These are phyloP conservation scores for Flaveria linearis DNA, from an alignment of 129 eudicot species.

Conservation along the genomic window DNA sequence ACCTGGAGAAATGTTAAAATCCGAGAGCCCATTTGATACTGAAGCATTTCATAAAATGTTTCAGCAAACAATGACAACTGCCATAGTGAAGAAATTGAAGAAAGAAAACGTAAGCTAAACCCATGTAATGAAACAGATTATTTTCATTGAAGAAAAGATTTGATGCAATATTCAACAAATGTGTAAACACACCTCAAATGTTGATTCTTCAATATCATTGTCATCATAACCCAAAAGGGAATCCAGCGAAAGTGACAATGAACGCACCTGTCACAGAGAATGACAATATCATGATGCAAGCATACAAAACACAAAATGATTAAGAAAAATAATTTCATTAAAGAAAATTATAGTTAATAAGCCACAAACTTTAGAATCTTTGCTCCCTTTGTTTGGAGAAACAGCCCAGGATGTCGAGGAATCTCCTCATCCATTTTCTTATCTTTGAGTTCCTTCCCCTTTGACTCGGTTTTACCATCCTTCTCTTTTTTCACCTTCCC, in stretches of 20 bases:
- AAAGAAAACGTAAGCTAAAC: constrained; percentile 9
- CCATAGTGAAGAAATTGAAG: constrained; percentile 16
- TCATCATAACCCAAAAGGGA: constrained; percentile 86
- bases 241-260: constrained; percentile 90
- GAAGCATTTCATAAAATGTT: constrained; percentile 90
- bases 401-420: constrained; percentile 89
- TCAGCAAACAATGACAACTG: constrained; percentile 95
- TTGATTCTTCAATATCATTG: constrained; percentile 85
- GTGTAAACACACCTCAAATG: constrained; percentile 63
- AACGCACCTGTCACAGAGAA: constrained; percentile 59
- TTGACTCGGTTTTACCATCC: constrained; percentile 50
- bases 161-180: neutral
- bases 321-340: neutral
- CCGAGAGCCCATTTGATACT: constrained; percentile 86
- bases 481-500: constrained; percentile 59
- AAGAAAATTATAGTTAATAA: neutral
- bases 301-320: neutral
- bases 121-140: constrained; percentile 8
- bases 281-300: neutral
- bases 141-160: neutral
- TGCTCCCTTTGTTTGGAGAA: constrained; percentile 78
- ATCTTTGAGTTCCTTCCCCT: constrained; percentile 56
- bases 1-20: constrained; percentile 80
- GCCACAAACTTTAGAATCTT: constrained; percentile 65
- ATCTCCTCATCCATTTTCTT: constrained; percentile 65